Evolutionary conservation across 2,329 filamentous ascomycete genomes (phyloP).

Genomic region (Plectosphaerella cucumerina): DNA sequence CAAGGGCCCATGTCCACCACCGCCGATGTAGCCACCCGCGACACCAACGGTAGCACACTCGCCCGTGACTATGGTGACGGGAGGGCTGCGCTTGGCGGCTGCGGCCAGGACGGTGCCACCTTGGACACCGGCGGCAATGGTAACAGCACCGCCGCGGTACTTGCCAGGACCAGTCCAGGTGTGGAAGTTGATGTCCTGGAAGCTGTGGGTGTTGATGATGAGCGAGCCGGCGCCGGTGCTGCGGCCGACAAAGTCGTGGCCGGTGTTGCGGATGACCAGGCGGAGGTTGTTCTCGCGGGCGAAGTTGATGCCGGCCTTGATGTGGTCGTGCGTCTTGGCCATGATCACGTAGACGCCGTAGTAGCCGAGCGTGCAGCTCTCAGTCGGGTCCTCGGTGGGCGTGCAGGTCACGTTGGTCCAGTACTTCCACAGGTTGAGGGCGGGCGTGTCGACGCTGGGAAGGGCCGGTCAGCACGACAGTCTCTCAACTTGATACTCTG

Average conservation of each 20-base stretch:
- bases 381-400: constrained; percentile 24
- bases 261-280: constrained; percentile 52
- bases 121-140: constrained; percentile 49
- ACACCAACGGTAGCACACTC: constrained; percentile 54
- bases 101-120: constrained; percentile 37
- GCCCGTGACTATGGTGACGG: constrained; percentile 44
- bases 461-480: constrained; percentile 5
- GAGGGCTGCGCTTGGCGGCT: constrained; percentile 31
- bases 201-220: constrained; percentile 52
- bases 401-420: constrained; percentile 37
- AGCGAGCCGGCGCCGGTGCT: constrained; percentile 58
- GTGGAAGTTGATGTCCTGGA: constrained; percentile 41
- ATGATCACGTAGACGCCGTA: constrained; percentile 29
- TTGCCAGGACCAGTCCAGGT: constrained; percentile 26
- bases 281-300: constrained; percentile 38
- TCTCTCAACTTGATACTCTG: constrained; percentile 1
- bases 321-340: constrained; percentile 14
- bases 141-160: constrained; percentile 49
- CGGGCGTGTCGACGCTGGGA: constrained; percentile 20
- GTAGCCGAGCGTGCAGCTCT: constrained; percentile 32
- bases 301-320: constrained; percentile 27
- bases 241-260: constrained; percentile 54
- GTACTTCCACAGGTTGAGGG: constrained; percentile 34
- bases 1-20: constrained; percentile 51
- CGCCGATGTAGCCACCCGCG: constrained; percentile 57